Conservation (phyloP, 306 rosid genomes). For the Quercus agrifolia region DNA sequence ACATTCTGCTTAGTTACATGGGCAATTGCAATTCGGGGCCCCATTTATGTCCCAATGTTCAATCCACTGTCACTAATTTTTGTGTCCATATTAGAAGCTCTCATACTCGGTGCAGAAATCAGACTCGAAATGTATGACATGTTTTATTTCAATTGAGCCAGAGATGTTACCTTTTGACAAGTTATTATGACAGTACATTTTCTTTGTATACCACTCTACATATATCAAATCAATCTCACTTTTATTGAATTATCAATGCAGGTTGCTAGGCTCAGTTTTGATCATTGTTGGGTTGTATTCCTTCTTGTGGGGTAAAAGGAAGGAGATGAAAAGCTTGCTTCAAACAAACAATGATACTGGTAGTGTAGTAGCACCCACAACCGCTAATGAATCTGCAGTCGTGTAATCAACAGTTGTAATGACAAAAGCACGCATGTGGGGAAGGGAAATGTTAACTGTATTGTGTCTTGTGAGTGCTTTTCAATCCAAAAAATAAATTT, state of each 20-base stretch:
- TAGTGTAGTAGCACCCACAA: constrained; percentile 14
- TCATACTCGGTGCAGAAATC: constrained; percentile 47
- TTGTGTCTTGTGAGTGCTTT: no score
- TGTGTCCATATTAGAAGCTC: constrained; percentile 52
- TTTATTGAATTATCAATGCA: constrained; percentile 18
- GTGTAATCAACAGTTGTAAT: constrained; percentile 1
- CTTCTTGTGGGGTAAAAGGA: constrained; percentile 58
- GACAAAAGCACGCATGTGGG: no score
- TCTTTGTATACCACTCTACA: background rate
- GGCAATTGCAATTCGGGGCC: constrained; percentile 50
- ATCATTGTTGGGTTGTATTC: constrained; percentile 53
- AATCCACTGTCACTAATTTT: constrained; percentile 57
- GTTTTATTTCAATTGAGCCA: background rate
- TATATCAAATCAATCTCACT: background rate
- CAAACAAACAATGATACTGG: constrained; percentile 7
- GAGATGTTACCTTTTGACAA: background rate
- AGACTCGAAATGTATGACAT: constrained; percentile 49
- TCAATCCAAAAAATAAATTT: no score
- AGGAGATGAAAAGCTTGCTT: constrained; percentile 9
- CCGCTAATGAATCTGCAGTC: background rate
- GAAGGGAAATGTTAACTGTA: no score
- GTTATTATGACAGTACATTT: background rate
- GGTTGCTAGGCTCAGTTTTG: constrained; percentile 53
- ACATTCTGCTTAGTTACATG: constrained; percentile 54
- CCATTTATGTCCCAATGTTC: constrained; percentile 72